Evolutionary conservation across 495 filamentous ascomycete genomes (phyloP), one percentile per base, ranked within the genome.

Genomic region (Clavariopsis aquatica): DNA sequence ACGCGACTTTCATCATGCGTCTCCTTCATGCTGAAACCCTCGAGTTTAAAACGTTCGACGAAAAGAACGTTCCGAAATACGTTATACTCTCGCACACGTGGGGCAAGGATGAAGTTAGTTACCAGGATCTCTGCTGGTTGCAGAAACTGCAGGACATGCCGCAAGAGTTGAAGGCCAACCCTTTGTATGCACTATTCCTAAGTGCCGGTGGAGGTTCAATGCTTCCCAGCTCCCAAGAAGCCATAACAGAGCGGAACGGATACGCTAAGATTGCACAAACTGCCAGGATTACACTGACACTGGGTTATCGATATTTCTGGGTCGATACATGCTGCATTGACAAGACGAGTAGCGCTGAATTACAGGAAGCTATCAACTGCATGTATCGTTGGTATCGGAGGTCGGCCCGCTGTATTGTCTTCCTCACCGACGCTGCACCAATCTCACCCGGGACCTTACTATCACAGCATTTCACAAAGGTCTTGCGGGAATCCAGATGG

Each of bases 311-410:
- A 19, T 59, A 51, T 23, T 61, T 66, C 38, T 66, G 64, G 64
- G 23, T 57, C 15, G 70, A 72, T 31, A 70, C 70, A 23, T 67
- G 59, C 52, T 72, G 70, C 49, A 72, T 72, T 29, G 68, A 70
- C 41, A 70, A 72, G 38, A 47, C n/a, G 15, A 68, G 56, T 38
- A 52, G 43, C 31, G 46, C 55, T 2, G 69, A 72, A 43, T 49
- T 62, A 1, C 58, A 60, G 29, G 64, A 54, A 52, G 31, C 57
- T 1, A 56, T 56, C 36, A 66, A 66, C 45, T 66, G 57, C 2
- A 66, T 66, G 64, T 66, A 49, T 47, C 64, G 41, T 8, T 66
- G 64, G 64, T 66, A 66, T 57, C 29, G 51, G 36, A 28, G 19
- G 20, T 55, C 64, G 1, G 23, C 51, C 10, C n/a, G 24, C 15